Percentiles rank a stretch among this genome's conserved stretches.
These are phyloP conservation scores for Testicularia cyperi DNA, from an alignment of 1,284 basidiomycete species.

Conservation along the genomic window DNA sequence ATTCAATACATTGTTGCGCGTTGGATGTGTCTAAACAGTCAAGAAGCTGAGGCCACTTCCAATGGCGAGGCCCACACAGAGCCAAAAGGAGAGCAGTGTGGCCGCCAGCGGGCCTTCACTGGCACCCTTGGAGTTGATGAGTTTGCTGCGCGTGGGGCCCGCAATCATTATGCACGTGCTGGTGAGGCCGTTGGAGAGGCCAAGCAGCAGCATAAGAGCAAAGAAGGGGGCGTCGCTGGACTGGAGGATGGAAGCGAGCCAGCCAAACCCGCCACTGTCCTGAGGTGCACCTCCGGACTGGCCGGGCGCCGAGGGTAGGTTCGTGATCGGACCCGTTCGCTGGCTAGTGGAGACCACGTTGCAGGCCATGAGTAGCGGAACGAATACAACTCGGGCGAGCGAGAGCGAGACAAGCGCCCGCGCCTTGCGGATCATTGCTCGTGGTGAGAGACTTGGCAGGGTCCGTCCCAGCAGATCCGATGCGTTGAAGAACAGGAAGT, in stretches of 20 bases:
- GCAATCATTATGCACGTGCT: slow-evolving; percentile 49
- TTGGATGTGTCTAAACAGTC: slow-evolving; percentile 33
- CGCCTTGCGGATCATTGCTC: slow-evolving; percentile 13
- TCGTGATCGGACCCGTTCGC: slow-evolving; percentile 16
- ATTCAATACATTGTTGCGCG: too few species aligned
- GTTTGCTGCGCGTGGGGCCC: slow-evolving; percentile 28
- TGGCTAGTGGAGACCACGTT: slow-evolving; percentile 35
- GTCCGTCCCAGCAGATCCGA: slow-evolving; percentile 45
- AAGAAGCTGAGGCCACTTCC: slow-evolving; percentile 45
- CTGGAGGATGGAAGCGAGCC: slow-evolving; percentile 18
- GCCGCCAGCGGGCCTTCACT: slow-evolving; percentile 37
- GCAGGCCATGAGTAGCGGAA: slow-evolving; percentile 46
- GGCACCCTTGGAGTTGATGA: slow-evolving; percentile 28
- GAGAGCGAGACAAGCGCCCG: slow-evolving; percentile 19
- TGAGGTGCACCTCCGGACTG: neutral
- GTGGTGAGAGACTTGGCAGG: slow-evolving; percentile 33
- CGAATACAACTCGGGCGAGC: slow-evolving; percentile 30
- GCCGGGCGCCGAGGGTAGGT: neutral
- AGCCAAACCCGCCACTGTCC: neutral
- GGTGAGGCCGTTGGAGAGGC: slow-evolving; percentile 46
- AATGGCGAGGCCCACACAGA: slow-evolving; percentile 48
- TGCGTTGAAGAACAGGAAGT: slow-evolving; percentile 52
- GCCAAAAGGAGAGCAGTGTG: slow-evolving; percentile 48
- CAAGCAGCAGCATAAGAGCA: slow-evolving; percentile 37
- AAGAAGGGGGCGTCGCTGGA: slow-evolving; percentile 47